phyloP scores from a whole-genome alignment of 2,329 filamentous ascomycete species.

The Allantophomopsis cytisporea region DNA sequence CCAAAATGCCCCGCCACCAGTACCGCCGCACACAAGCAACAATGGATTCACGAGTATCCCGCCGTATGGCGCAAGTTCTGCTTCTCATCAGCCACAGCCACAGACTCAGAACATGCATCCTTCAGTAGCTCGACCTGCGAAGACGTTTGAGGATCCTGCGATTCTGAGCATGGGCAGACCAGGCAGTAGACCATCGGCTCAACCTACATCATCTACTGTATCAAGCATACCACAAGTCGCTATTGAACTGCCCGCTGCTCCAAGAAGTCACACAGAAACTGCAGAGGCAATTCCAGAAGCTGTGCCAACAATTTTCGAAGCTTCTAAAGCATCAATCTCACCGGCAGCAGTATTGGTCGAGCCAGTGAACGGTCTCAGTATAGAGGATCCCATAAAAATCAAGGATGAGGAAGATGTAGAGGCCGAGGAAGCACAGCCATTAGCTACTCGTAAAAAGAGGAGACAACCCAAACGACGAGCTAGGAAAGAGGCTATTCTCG shows the following conservation, averaged over 20 bases:
- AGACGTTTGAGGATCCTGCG: conserved; percentile 18
- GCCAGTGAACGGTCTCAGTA: conserved; percentile 25
- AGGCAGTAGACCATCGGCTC: conserved; percentile 7
- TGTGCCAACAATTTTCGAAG: no score
- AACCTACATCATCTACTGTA: no score
- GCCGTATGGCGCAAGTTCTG: not conserved
- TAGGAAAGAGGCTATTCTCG: no score
- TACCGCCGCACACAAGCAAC: not conserved
- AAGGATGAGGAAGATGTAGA: conserved; percentile 6
- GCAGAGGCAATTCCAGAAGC: no score
- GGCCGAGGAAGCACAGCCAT: conserved; percentile 11
- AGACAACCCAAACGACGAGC: no score
- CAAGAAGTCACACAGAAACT: no score
- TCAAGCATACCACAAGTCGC: no score
- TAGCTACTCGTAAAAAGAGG: conserved; percentile 3
- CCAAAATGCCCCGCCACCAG: not conserved
- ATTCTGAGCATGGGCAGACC: conserved; percentile 21
- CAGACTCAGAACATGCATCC: not conserved
- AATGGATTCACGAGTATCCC: not conserved
- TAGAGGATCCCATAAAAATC: conserved; percentile 8
- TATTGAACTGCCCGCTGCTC: no score
- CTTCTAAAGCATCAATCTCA: not conserved
- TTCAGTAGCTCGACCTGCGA: conserved; percentile 1
- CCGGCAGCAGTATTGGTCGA: conserved; percentile 14
- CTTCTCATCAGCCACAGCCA: conserved; percentile 1